Evolutionary conservation across 306 rosid genomes (phyloP).

Genomic region (Prunus persica): DNA sequence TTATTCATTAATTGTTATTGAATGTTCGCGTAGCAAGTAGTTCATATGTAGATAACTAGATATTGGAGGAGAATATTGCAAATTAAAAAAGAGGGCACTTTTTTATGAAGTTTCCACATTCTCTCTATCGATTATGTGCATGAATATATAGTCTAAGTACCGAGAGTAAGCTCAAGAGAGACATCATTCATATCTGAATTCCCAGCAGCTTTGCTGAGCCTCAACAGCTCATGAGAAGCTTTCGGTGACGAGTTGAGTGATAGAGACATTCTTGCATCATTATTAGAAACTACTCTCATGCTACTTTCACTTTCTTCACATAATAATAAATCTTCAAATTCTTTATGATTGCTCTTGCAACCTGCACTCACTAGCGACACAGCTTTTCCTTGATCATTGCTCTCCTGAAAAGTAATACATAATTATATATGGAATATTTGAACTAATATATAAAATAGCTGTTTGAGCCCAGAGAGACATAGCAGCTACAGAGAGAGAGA

Average conservation of each 20-base stretch:
- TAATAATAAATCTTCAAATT: slow-evolving; percentile 13
- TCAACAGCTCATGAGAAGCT: slow-evolving; percentile 14
- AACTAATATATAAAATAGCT: too few species aligned
- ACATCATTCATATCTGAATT: slow-evolving; percentile 37
- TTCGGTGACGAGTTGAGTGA: slow-evolving; percentile 29
- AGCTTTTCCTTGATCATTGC: slow-evolving; percentile 21
- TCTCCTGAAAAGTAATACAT: slow-evolving; percentile 29
- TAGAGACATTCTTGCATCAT: slow-evolving; percentile 32
- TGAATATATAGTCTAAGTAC: slow-evolving; percentile 14
- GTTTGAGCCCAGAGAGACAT: too few species aligned
- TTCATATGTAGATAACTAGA: too few species aligned
- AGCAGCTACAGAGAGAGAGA: not conserved
- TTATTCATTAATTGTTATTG: not conserved
- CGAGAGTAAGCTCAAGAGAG: slow-evolving; percentile 63
- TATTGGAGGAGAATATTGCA: not conserved
- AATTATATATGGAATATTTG: not conserved
- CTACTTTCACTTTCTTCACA: not conserved
- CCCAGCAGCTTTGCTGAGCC: slow-evolving; percentile 12
- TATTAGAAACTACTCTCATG: not conserved
- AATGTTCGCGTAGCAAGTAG: too few species aligned
- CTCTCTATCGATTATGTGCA: not conserved
- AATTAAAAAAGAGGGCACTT: not conserved
- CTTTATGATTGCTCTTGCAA: slow-evolving; percentile 26
- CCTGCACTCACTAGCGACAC: slow-evolving; percentile 14
- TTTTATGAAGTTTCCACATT: not conserved